Evolutionary conservation across 2,329 filamentous ascomycete genomes (phyloP).

Genomic region (Penicillium rolfsii): DNA sequence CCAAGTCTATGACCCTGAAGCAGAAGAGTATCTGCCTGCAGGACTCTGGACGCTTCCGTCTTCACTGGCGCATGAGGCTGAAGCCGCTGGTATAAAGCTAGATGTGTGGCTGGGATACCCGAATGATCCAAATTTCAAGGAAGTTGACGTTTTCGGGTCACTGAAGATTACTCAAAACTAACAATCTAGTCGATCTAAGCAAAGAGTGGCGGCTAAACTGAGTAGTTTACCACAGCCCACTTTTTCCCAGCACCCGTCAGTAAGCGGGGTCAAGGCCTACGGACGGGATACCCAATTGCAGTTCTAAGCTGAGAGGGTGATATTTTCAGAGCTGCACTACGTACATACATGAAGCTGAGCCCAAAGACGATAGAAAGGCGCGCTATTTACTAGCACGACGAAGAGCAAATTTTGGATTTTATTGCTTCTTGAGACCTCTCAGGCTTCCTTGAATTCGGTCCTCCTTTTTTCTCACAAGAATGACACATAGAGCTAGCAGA

Average conservation of each 20-base stretch:
- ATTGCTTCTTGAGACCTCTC: no score
- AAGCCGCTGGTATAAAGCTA: slow-evolving; percentile 9
- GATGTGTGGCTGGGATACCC: slow-evolving; percentile 9
- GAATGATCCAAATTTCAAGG: not conserved
- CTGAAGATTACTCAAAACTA: slow-evolving; percentile 8
- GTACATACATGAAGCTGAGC: not conserved
- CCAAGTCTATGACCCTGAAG: not conserved
- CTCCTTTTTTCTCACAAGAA: no score
- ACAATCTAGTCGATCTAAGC: not conserved
- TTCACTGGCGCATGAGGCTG: slow-evolving; percentile 4
- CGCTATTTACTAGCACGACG: no score
- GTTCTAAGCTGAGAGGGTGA: slow-evolving; percentile 3
- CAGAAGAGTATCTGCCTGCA: not conserved
- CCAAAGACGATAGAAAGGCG: no score
- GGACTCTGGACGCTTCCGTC: slow-evolving; percentile 6
- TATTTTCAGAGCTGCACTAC: slow-evolving; percentile 1
- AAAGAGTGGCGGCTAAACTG: not conserved
- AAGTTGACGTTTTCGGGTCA: slow-evolving; percentile 3
- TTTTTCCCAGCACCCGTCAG: slow-evolving; percentile 2
- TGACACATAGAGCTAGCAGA: no score
- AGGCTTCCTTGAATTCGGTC: no score
- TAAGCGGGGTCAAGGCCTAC: slow-evolving; percentile 4
- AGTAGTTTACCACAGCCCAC: not conserved
- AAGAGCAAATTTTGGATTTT: no score
- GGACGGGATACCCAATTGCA: slow-evolving; percentile 4